Evolutionary conservation across 2,329 filamentous ascomycete species (phyloP), one percentile per base, ranked within the genome.

Genomic region (Volutella citrinella): DNA sequence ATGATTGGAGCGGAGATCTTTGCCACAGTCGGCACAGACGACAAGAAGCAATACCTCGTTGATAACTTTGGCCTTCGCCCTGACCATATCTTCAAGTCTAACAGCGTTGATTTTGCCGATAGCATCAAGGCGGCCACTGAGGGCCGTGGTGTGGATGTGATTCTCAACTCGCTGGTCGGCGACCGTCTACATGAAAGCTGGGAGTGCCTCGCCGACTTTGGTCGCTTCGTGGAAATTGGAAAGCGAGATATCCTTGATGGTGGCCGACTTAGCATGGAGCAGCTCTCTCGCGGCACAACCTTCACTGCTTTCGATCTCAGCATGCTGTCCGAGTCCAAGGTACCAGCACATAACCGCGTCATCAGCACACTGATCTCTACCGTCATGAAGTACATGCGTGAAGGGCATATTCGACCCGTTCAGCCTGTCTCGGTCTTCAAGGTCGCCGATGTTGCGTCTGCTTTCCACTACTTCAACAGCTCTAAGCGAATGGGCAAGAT

Each of bases 141-240:
- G 9, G 20, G 20, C 8, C 20, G 12, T 12, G 20, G 20, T 9
- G 20, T 12, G 9, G 20, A 22, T 12, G 20, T 22, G 9, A 12
- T 22, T 12, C 12, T 22, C 20, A 22, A 12, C 12, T 9, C 20
- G 9, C 9, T 8, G 12, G 12, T 9, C 20, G 20, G 8, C 16
- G 17, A 29, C 11, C 12, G 9, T 16, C 9, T 32, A 10, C 27
- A 36, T 13, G 27, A 24, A 4, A 29, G 19, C 10, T 34, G 32
- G 32, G 12, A 20, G 10, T 34, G 32, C 16, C 22, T 34, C n/a
- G 32, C 32, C 5, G 25, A 20, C 5, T 29, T 34, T n/a, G 32
- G 32, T 10, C 25, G 25, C 20, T 24, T 34, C 10, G 26, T 34
- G 10, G 32, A 34, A n/a, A n/a, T n/a, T n/a, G n/a, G n/a, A n/a